These are phyloP conservation scores for Peterozyma xylosa DNA, from an alignment of 805 yeast species.

Conservation along the genomic window DNA sequence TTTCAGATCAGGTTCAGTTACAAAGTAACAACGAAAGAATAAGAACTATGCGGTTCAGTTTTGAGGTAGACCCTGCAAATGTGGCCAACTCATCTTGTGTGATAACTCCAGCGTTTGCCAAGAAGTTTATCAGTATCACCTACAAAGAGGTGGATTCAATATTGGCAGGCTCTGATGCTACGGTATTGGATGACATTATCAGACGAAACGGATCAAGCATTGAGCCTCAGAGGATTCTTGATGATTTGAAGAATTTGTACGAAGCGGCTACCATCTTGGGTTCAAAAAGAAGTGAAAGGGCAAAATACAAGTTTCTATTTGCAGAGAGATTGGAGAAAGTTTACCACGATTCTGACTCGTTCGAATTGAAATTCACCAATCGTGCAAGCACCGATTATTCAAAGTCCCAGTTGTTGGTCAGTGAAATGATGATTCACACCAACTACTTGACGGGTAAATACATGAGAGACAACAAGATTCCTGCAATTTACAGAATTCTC, in stretches of 20 bases:
- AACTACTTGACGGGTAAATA: conserved; percentile 52
- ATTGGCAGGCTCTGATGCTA: conserved; percentile 19
- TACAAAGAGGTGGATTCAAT: conserved; percentile 58
- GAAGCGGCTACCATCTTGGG: conserved; percentile 21
- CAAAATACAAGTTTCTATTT: conserved; percentile 22
- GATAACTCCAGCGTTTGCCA: conserved; percentile 33
- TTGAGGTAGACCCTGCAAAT: conserved; percentile 14
- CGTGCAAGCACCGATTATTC: conserved; percentile 14
- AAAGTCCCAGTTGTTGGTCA: conserved; percentile 57
- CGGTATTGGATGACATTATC: conserved; percentile 8
- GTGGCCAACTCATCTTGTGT: conserved; percentile 18
- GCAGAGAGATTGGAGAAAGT: conserved; percentile 12
- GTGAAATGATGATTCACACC: conserved; percentile 80
- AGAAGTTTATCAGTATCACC: conserved; percentile 45
- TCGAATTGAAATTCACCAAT: conserved; percentile 17
- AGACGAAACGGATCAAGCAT: conserved; percentile 2
- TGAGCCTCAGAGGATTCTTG: conserved; percentile 7
- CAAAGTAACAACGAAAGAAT: conserved; percentile 28
- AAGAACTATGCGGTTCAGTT: conserved; percentile 37
- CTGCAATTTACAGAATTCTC: conserved; percentile 41
- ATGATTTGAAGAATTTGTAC: conserved; percentile 29
- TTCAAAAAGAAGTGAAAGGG: conserved; percentile 23
- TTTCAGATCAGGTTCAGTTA: conserved; percentile 34
- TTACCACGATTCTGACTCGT: conserved; percentile 15
- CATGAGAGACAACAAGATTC: conserved; percentile 34